phyloP scores from a whole-genome alignment of 1,139 yeast species.

The Geotrichum restrictum region DNA sequence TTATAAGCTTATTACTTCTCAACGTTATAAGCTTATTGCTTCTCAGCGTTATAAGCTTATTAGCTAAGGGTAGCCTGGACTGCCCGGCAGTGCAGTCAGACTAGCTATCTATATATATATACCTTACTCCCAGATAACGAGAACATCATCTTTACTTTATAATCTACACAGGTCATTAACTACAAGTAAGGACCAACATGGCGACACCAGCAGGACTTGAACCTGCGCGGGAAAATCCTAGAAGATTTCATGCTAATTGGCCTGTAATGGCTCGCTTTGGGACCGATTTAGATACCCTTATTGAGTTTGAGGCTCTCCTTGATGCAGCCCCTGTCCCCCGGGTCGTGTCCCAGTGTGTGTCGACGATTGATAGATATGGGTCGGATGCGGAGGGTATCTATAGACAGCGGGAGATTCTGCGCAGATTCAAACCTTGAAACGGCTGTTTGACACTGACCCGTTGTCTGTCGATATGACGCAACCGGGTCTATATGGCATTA shows the following conservation, averaged over 20 bases:
- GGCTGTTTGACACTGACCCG: slow-evolving; percentile 76
- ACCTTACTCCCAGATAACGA: no score
- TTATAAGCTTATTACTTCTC: no score
- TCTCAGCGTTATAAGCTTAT: no score
- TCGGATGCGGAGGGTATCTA: slow-evolving; percentile 83
- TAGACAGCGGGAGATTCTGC: slow-evolving; percentile 77
- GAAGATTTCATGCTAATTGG: no score
- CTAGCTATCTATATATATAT: no score
- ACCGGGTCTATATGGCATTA: slow-evolving; percentile 44
- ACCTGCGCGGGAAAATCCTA: slow-evolving; percentile 90
- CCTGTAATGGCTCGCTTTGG: slow-evolving; percentile 57
- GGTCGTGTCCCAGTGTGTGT: slow-evolving; percentile 84
- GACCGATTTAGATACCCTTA: slow-evolving; percentile 66
- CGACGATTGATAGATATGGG: slow-evolving; percentile 80
- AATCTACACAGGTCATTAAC: no score
- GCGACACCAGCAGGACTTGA: slow-evolving; percentile 87
- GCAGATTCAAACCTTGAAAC: slow-evolving; percentile 67
- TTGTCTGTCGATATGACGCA: slow-evolving; percentile 56
- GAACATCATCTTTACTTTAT: no score
- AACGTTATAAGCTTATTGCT: no score
- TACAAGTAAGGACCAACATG: no score
- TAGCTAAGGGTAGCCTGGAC: no score
- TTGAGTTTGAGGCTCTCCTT: slow-evolving; percentile 72
- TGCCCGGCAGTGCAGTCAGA: no score
- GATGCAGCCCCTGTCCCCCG: slow-evolving; percentile 57